Conservation (phyloP, 2,329 filamentous ascomycete genomes). For the Talaromyces sp. region DNA sequence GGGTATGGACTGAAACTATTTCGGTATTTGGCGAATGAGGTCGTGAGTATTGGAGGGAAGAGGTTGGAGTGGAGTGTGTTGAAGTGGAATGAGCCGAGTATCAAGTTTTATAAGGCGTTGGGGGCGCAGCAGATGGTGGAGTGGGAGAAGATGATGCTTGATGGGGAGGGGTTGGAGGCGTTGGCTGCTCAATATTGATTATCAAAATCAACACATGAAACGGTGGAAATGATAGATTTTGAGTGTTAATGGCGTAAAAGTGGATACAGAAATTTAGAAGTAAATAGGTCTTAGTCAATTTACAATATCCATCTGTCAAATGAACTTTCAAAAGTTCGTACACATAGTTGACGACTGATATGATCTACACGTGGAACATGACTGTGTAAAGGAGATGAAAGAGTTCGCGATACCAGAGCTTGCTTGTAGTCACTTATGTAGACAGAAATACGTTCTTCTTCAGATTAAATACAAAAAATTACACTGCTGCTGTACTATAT, state of each 20-base stretch:
- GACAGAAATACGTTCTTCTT: neutral
- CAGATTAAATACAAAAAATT: no score
- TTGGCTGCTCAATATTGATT: conserved; percentile 29
- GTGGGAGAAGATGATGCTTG: conserved; percentile 51
- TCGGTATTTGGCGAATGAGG: conserved; percentile 73
- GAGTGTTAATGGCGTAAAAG: neutral
- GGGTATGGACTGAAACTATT: conserved; percentile 79
- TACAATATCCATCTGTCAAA: neutral
- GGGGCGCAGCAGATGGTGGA: conserved; percentile 47
- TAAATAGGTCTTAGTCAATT: neutral
- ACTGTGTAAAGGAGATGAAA: neutral
- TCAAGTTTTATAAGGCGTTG: conserved; percentile 70
- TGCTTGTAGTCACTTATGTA: neutral
- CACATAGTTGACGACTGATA: neutral
- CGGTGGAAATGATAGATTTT: no score
- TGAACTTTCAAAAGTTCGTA: neutral
- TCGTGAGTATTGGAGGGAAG: conserved; percentile 65
- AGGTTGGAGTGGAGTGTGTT: conserved; percentile 87
- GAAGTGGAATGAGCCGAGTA: conserved; percentile 88
- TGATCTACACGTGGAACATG: neutral
- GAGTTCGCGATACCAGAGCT: neutral
- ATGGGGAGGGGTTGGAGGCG: conserved; percentile 42
- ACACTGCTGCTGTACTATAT: no score
- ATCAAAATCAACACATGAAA: neutral
- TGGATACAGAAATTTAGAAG: neutral